Evolutionary conservation across 2,329 filamentous ascomycete genomes (phyloP), one percentile per base, ranked within the genome.

Genomic region (Sporothrix sp.): DNA sequence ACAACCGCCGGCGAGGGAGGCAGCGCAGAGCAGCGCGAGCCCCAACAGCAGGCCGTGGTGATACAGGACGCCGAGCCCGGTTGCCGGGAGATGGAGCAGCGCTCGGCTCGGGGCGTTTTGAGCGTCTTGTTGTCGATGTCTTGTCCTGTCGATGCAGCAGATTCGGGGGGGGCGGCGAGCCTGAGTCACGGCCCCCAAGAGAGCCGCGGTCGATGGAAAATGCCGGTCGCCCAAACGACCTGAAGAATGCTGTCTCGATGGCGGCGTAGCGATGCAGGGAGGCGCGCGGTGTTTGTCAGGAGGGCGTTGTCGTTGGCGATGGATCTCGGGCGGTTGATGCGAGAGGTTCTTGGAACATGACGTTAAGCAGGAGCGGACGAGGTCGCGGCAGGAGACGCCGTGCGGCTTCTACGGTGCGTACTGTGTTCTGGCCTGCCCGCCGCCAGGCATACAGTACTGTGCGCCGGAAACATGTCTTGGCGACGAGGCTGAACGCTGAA

Each of bases 401-500:
- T 47, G 25, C 13, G 44, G 44, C 18, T 28, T 47, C 23, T 14
- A 33, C 4, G 23, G 9, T 14, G 21, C n/a, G 28, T 33, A 37
- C 32, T 47, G 44, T 21, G 23, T 8, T 20, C 43, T 46, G 43
- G 33, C 13, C 23, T 35, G 30, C 27, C 21, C 18, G 40, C 10
- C 3, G 16, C 30, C 20, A 23, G 27, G 11, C 16, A 9, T 11
- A 30, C 43, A 14, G 21, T n/a, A 13, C 43, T 46, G 43, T 36
- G 43, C n/a, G 40, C 16, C 20, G 20, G 20, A 14, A 13, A 20
- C n/a, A 46, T 36, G 43, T 27, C 43, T 46, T 46, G 43, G 43
- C 43, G 43, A 20, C 43, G n/a, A 46, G 43, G 43, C 43, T 46
- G 43, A 46, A 46, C 25, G 30, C 16, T 4, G 18, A n/a, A 33